phyloP scores from a whole-genome alignment of 495 filamentous ascomycete genomes.

The Jackrogersella minutella region DNA sequence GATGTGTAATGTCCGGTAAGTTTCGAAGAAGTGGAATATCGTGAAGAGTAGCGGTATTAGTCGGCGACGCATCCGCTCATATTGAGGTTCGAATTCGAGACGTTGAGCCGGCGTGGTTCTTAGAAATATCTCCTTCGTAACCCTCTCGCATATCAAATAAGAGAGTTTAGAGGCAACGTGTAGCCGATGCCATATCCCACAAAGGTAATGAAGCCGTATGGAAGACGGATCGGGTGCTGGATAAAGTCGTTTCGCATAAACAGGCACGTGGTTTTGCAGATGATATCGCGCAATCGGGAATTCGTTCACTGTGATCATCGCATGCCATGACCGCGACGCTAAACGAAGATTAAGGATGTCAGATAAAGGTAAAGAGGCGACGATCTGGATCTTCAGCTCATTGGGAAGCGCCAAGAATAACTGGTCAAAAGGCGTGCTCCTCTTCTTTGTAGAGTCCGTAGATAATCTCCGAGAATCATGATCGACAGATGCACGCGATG shows the following conservation, averaged over 20 bases:
- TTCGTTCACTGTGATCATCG: constrained; percentile 64
- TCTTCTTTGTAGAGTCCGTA: constrained; percentile 35
- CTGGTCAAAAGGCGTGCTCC: constrained; percentile 54
- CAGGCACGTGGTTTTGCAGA: constrained; percentile 60
- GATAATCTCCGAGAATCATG: constrained; percentile 40
- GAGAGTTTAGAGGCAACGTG: constrained; percentile 64
- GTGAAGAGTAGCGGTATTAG: constrained; percentile 64
- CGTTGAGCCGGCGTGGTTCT: constrained; percentile 57
- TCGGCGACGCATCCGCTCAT: constrained; percentile 63
- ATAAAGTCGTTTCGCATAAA: constrained; percentile 61
- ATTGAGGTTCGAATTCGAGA: constrained; percentile 60
- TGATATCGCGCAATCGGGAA: constrained; percentile 63
- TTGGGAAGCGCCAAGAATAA: constrained; percentile 61
- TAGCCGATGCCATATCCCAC: constrained; percentile 65
- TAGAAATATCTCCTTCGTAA: constrained; percentile 65
- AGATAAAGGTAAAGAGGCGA: constrained; percentile 61
- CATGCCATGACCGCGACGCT: constrained; percentile 61
- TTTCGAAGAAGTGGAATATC: constrained; percentile 67
- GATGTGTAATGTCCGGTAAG: constrained; percentile 62
- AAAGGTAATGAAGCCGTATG: constrained; percentile 63
- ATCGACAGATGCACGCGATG: constrained; percentile 41
- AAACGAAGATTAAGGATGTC: constrained; percentile 61
- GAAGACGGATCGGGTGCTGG: constrained; percentile 52
- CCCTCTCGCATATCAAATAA: constrained; percentile 61
- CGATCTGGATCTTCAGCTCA: constrained; percentile 64